Percentiles rank a stretch among this genome's conserved stretches.
phyloP scores from a whole-genome alignment of 352 stramenopile genomes.

The Globisporangium abappressorium region DNA sequence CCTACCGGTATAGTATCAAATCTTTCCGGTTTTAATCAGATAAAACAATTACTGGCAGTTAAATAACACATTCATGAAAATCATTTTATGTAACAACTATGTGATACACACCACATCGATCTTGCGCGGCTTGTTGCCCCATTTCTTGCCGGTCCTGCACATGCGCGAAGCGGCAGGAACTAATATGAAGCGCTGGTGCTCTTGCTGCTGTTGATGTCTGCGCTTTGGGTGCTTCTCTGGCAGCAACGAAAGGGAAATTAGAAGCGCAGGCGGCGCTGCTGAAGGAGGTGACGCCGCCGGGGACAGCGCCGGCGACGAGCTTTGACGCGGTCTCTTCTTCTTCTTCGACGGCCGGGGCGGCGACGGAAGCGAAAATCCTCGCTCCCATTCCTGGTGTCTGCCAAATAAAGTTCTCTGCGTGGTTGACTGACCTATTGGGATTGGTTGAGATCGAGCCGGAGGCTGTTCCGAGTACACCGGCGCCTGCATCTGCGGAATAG shows the following conservation, averaged over 20 bases:
- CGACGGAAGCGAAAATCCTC: conserved; percentile 21
- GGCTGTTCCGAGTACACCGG: not conserved
- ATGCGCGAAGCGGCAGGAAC: conserved; percentile 23
- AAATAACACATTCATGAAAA: conserved; percentile 11
- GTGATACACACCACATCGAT: conserved; percentile 17
- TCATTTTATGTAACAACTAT: not conserved
- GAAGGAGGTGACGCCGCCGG: conserved; percentile 17
- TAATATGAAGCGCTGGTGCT: conserved; percentile 28
- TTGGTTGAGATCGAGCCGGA: not conserved
- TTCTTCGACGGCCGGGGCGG: conserved; percentile 40
- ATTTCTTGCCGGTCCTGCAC: conserved; percentile 24
- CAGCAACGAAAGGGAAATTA: conserved; percentile 27
- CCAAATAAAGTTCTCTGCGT: conserved; percentile 21
- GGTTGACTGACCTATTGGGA: conserved; percentile 4
- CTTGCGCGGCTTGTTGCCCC: conserved; percentile 12
- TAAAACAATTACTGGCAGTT: not conserved
- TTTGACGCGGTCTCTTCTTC: conserved; percentile 60
- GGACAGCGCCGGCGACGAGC: conserved; percentile 36
- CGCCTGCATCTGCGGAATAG: conserved; percentile 3
- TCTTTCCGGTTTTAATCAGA: too few relatives aligned
- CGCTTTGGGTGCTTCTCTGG: conserved; percentile 32
- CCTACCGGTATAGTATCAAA: too few relatives aligned
- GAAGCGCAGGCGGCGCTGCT: conserved; percentile 18
- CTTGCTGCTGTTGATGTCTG: conserved; percentile 28
- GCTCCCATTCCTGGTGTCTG: conserved; percentile 34